Conservation (phyloP, 768 basidiomycete species). For the Suillus decipiens region DNA sequence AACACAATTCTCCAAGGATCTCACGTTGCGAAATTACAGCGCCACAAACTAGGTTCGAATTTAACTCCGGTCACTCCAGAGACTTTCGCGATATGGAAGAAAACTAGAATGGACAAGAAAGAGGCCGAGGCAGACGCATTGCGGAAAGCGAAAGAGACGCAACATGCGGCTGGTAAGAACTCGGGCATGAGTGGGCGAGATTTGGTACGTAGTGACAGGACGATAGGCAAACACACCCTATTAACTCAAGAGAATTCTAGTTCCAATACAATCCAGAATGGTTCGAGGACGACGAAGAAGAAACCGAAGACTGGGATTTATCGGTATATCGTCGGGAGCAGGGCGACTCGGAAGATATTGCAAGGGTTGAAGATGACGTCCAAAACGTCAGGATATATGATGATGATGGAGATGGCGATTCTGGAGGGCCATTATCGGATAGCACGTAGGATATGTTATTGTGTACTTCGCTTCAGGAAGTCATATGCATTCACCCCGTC, state of each 20-base stretch:
- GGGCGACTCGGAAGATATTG: constrained; percentile 40
- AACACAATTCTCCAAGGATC: background rate
- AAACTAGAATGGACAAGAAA: constrained; percentile 94
- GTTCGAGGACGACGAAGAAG: constrained; percentile 78
- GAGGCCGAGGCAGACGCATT: constrained; percentile 81
- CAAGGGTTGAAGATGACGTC: constrained; percentile 16
- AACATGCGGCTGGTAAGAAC: constrained; percentile 85
- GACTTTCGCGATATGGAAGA: constrained; percentile 92
- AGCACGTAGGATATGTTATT: constrained; percentile 6
- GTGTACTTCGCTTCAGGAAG: constrained; percentile 10
- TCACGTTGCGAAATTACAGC: constrained; percentile 43
- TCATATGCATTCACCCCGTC: constrained; percentile 1
- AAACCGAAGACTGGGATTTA: constrained; percentile 53
- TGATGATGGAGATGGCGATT: constrained; percentile 12
- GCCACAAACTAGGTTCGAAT: constrained; percentile 90
- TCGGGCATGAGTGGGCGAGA: constrained; percentile 95
- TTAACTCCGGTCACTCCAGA: constrained; percentile 94
- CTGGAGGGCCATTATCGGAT: background rate
- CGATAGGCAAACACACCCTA: constrained; percentile 4
- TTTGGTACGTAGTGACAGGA: constrained; percentile 55
- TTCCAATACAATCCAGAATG: constrained; percentile 97
- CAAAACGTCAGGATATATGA: constrained; percentile 24
- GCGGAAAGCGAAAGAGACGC: constrained; percentile 79
- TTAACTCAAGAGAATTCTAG: constrained; percentile 38
- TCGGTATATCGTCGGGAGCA: constrained; percentile 48